Base-by-base conservation (phyloP, 2,329 filamentous ascomycete genomes). In the Hymenotorrendiella dingleyae region DNA sequence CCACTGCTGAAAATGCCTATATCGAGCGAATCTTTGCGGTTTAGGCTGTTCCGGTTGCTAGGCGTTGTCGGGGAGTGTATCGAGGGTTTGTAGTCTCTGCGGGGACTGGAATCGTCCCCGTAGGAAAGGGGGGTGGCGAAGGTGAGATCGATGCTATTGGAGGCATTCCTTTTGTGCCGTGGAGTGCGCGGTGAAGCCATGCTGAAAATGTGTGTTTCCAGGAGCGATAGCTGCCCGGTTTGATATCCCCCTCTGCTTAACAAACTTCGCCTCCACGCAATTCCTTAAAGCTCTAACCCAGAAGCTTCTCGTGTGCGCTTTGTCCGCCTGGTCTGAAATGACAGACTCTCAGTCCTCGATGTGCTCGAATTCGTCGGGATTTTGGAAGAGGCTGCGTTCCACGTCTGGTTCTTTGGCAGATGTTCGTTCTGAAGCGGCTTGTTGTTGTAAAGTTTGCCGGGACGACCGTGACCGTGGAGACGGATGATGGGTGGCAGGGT, bases 161-260 rank as follows among this genome's bases (percentile, higher is more conserved):
- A 82, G 33, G 74, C 69, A 41, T 76, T 69, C 52, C 77, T 72
- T 50, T 77, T 81, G 56, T 81, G 78, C 52, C 66, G 68, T 42
- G 78, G 77, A 26, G 77, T 80, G 36, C 67, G 68, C 37, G 76
- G 75, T 43, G 66, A 63, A 40, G 66, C 58, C 68, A 73, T 74
- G 29, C 37, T 57, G 60, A 52, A 23, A 33, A 35, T 17, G 40
- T 41, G 37, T 17, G 41, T 42, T n/a, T n/a, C 20, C 41, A 46
- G 29, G 48, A 49, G 19, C 40, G 42, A 35, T 45, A 42, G 36
- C 49, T 46, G 36, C 46, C 42, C 42, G 44, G 44, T 28, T 45
- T 44, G 41, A 30, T n/a, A 27, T 29, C n/a, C n/a, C n/a, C n/a
- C n/a, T 32, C 24, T 37, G 27, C 40, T 17, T 14, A 23, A 30